These are phyloP conservation scores for Lumnitzera racemosa DNA, from an alignment of 345 rosid genomes.

Conservation along the genomic window DNA sequence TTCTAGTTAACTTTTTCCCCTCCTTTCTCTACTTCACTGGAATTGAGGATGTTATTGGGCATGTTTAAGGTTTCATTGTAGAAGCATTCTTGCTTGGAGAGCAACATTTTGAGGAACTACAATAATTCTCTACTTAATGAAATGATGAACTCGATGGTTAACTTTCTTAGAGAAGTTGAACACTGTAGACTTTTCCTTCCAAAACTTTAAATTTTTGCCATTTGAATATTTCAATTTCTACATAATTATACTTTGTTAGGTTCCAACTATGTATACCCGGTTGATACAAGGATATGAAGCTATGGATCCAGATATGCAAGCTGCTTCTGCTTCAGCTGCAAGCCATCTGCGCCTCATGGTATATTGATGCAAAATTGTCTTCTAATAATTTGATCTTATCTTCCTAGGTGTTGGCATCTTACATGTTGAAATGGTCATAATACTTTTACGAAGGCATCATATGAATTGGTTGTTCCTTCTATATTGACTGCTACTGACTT, in stretches of 20 bases:
- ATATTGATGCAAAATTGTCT: slow-evolving; percentile 11
- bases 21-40: too few relatives aligned
- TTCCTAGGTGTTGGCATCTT: too few relatives aligned
- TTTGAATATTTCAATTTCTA: background rate
- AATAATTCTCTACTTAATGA: too few relatives aligned
- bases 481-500: background rate
- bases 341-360: slow-evolving; percentile 84
- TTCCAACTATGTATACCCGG: slow-evolving; percentile 93
- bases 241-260: slow-evolving; percentile 34
- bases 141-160: too few relatives aligned
- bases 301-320: slow-evolving; percentile 69
- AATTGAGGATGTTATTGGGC: too few relatives aligned
- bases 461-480: background rate
- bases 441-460: background rate
- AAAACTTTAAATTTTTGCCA: background rate
- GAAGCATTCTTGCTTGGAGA: too few relatives aligned
- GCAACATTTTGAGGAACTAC: too few relatives aligned
- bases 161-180: too few relatives aligned
- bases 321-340: slow-evolving; percentile 66
- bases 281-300: slow-evolving; percentile 94
- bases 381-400: background rate
- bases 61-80: too few relatives aligned
- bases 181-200: too few relatives aligned
- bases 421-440: background rate
- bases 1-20: too few relatives aligned